These are phyloP conservation scores for Scedosporium dehoogii DNA, from an alignment of 2,329 filamentous ascomycete species.

Conservation along the genomic window DNA sequence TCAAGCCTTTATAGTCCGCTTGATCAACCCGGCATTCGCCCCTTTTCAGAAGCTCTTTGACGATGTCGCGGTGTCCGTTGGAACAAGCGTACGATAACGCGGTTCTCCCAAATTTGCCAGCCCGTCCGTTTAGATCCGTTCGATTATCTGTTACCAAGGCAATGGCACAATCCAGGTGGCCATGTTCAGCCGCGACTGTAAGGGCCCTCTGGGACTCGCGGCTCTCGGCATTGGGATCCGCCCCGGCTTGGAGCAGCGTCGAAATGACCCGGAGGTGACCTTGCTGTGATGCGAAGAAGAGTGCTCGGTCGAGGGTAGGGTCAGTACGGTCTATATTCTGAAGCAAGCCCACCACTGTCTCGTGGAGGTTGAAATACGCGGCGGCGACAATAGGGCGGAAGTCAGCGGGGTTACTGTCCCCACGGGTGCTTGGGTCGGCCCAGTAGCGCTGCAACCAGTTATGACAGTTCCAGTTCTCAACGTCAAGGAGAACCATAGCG, in stretches of 20 bases:
- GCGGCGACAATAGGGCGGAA: slow-evolving; percentile 18
- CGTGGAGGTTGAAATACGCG: slow-evolving; percentile 21
- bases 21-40: slow-evolving; percentile 13
- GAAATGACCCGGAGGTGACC: slow-evolving; percentile 14
- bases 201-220: slow-evolving; percentile 17
- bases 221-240: slow-evolving; percentile 13
- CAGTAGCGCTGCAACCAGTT: slow-evolving; percentile 25
- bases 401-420: slow-evolving; percentile 12
- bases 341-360: slow-evolving; percentile 13
- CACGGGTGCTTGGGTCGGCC: slow-evolving; percentile 13
- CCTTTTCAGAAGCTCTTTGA: slow-evolving; percentile 16
- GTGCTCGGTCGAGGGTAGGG: slow-evolving; percentile 11
- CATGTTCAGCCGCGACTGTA: slow-evolving; percentile 18
- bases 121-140: slow-evolving; percentile 14
- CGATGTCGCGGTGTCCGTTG: slow-evolving; percentile 19
- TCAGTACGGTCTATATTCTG: slow-evolving; percentile 7
- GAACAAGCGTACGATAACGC: slow-evolving; percentile 23
- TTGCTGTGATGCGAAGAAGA: slow-evolving; percentile 21
- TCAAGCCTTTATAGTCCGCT: slow-evolving; percentile 17
- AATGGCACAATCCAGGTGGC: slow-evolving; percentile 16
- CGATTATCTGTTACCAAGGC: slow-evolving; percentile 16
- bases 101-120: slow-evolving; percentile 15
- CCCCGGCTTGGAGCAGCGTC: slow-evolving; percentile 13
- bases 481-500: slow-evolving; percentile 12
- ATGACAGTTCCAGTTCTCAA: slow-evolving; percentile 10